Percentiles rank a stretch among this genome's conserved stretches.
Evolutionary conservation across 75 land plant genomes (phyloP).

Genomic region (Gnetum montanum): DNA sequence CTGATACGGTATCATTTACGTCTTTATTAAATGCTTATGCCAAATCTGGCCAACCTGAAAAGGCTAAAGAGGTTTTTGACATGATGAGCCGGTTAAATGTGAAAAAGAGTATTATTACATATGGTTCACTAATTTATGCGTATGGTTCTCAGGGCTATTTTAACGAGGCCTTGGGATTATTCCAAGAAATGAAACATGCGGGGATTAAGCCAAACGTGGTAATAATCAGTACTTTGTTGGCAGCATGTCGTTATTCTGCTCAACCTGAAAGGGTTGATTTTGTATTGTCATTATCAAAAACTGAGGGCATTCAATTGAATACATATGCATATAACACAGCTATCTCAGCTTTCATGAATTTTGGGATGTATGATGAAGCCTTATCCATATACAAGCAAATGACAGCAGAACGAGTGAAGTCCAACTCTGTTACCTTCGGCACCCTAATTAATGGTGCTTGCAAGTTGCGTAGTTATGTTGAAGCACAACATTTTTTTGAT

Average conservation of each 20-base stretch:
- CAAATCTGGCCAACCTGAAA: conserved; percentile 64
- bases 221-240: conserved; percentile 74
- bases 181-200: conserved; percentile 66
- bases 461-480: conserved; percentile 41
- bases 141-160: conserved; percentile 67
- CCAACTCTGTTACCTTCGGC: conserved; percentile 62
- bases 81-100: conserved; percentile 48
- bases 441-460: conserved; percentile 64
- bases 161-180: conserved; percentile 57
- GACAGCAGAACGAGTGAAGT: conserved; percentile 39
- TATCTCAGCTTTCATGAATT: conserved; percentile 63
- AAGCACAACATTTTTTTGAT: conserved; percentile 44
- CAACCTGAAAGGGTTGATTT: conserved; percentile 46
- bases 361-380: conserved; percentile 72
- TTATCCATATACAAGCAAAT: conserved; percentile 37
- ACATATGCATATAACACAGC: conserved; percentile 73
- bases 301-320: conserved; percentile 51
- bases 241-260: conserved; percentile 68
- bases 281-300: conserved; percentile 52
- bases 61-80: conserved; percentile 63
- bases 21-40: conserved; percentile 87
- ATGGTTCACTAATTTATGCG: conserved; percentile 84
- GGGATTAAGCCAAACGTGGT: conserved; percentile 67
- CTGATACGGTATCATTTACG: conserved; percentile 88
- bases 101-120: conserved; percentile 66